phyloP scores from a whole-genome alignment of 305 asterid genomes.

The Solanum hybrid region DNA sequence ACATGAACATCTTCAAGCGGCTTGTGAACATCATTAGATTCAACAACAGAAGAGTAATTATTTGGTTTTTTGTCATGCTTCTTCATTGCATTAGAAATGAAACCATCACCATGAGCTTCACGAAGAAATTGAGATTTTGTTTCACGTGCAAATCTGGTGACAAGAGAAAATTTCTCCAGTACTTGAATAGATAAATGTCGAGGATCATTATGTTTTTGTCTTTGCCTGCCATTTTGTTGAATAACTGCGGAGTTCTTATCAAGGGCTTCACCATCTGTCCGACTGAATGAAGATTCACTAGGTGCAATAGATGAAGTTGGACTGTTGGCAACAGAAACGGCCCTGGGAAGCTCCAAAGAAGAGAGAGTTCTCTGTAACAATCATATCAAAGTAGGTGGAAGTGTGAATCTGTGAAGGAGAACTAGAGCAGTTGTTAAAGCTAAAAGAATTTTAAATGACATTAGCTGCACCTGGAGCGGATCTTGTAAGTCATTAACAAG shows the following conservation, averaged over 20 bases:
- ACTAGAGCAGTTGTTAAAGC: background rate
- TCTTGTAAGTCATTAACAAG: constrained; percentile 89
- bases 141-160: constrained; percentile 98
- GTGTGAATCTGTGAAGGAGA: constrained; percentile 4
- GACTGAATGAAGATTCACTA: constrained; percentile 31
- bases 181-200: constrained; percentile 89
- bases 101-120: constrained; percentile 57
- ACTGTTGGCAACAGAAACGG: constrained; percentile 49
- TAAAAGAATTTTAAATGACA: background rate
- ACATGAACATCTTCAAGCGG: constrained; percentile 43
- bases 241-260: constrained; percentile 28
- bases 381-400: constrained; percentile 11
- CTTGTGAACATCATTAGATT: constrained; percentile 33
- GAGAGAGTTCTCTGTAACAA: constrained; percentile 69
- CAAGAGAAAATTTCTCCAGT: constrained; percentile 94
- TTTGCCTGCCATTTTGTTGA: constrained; percentile 55
- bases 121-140: constrained; percentile 95
- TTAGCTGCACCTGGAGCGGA: constrained; percentile 80
- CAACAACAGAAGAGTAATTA: constrained; percentile 18
- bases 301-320: constrained; percentile 36
- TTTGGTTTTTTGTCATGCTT: constrained; percentile 35
- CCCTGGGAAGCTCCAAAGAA: constrained; percentile 89
- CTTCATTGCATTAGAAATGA: constrained; percentile 48
- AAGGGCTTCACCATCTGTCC: constrained; percentile 17
- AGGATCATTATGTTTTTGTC: constrained; percentile 74